phyloP scores from a whole-genome alignment of 106 monocot genomes.

The Allium fistulosum region DNA sequence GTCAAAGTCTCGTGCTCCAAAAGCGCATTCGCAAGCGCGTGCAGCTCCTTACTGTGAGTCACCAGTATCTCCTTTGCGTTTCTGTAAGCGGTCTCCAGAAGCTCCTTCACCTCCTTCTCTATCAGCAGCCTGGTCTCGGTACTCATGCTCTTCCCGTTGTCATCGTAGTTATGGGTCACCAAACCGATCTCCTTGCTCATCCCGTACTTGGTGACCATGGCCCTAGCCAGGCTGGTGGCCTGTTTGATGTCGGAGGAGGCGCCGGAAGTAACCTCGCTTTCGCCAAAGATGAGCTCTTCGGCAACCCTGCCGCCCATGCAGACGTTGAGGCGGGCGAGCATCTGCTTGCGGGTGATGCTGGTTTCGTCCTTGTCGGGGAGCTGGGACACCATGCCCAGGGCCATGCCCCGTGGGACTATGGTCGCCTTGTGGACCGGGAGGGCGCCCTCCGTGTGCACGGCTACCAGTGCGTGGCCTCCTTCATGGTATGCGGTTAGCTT shows the following conservation, averaged over 20 bases:
- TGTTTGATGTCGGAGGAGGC: constrained; percentile 86
- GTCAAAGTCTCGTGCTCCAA: constrained; percentile 86
- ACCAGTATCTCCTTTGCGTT: constrained; percentile 87
- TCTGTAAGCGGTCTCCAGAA: constrained; percentile 83
- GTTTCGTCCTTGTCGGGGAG: constrained; percentile 88
- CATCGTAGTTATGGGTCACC: constrained; percentile 77
- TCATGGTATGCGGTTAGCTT: constrained; percentile 90
- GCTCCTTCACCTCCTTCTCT: constrained; percentile 81
- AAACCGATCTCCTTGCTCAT: constrained; percentile 90
- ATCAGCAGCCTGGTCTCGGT: constrained; percentile 83
- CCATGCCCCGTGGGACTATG: constrained; percentile 87
- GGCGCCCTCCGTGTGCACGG: constrained; percentile 88
- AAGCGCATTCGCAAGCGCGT: constrained; percentile 85
- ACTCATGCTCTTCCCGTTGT: constrained; percentile 98
- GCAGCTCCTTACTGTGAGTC: constrained; percentile 67
- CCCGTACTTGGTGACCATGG: constrained; percentile 96
- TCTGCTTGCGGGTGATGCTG: constrained; percentile 78
- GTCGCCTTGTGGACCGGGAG: constrained; percentile 89
- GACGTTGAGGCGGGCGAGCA: constrained; percentile 96
- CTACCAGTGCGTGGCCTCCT: constrained; percentile 96
- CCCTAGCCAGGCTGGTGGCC: constrained; percentile 68
- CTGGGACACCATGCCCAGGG: constrained; percentile 94
- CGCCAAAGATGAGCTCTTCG: constrained; percentile 92
- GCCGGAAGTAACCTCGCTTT: constrained; percentile 86
- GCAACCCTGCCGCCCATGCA: constrained; percentile 99